Evolutionary conservation across 495 filamentous ascomycete genomes (phyloP).

Genomic region (Talaromyces liani): DNA sequence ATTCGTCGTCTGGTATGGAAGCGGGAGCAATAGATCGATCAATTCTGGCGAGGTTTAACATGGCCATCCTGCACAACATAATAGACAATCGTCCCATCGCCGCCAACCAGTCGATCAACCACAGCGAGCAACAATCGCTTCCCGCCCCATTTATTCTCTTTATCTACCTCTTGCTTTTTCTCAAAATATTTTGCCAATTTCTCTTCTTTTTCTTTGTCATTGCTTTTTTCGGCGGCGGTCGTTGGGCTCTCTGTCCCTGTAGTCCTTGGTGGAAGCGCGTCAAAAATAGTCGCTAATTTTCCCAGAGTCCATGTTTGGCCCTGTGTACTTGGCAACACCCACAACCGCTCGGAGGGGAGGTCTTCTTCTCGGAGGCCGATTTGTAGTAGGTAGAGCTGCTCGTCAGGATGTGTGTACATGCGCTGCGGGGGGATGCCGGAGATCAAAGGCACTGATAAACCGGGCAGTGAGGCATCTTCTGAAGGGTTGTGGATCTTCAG

Average conservation of each 20-base stretch:
- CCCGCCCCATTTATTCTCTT: constrained; percentile 32
- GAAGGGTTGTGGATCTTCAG: constrained; percentile 48
- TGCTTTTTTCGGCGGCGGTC: constrained; percentile 9
- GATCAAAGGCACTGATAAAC: constrained; percentile 56
- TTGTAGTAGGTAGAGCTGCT: constrained; percentile 74
- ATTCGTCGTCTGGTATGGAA: not conserved
- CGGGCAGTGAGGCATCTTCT: constrained; percentile 23
- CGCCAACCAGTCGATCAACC: constrained; percentile 49
- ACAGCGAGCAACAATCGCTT: constrained; percentile 80
- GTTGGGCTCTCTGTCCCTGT: constrained; percentile 1
- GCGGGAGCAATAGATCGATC: constrained; percentile 10
- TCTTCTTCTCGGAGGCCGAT: constrained; percentile 37
- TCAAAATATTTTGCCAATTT: constrained; percentile 31
- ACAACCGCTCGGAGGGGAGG: constrained; percentile 58
- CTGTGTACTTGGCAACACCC: constrained; percentile 79
- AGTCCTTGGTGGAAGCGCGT: constrained; percentile 44
- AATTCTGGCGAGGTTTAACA: constrained; percentile 95
- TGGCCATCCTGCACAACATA: constrained; percentile 93
- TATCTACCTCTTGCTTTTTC: constrained; percentile 30
- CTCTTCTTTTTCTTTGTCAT: constrained; percentile 19
- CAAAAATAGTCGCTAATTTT: constrained; percentile 73
- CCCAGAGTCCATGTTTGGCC: constrained; percentile 75
- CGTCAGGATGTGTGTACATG: constrained; percentile 88
- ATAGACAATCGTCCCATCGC: constrained; percentile 90
- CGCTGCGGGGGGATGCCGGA: constrained; percentile 82